Evolutionary conservation across 345 rosid species (phyloP).

Genomic region (Bruguiera parviflora): DNA sequence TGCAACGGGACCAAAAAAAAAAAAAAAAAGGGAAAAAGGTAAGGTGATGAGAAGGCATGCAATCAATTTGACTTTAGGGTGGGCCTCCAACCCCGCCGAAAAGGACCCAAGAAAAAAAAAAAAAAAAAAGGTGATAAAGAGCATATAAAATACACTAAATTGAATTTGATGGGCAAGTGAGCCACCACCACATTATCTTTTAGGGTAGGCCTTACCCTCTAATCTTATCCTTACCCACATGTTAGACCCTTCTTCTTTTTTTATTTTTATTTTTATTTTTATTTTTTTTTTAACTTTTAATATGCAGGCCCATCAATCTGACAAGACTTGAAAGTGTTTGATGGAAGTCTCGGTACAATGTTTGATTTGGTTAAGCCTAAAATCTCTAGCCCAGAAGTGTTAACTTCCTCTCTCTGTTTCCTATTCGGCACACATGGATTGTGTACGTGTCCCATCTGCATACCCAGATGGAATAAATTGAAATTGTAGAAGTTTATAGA

Average conservation of each 20-base stretch:
- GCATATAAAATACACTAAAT: background rate
- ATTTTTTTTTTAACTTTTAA: no score
- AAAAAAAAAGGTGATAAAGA: background rate
- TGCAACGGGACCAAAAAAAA: no score
- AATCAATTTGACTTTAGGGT: no score
- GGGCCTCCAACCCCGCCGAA: background rate
- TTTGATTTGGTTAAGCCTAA: background rate
- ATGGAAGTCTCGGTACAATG: background rate
- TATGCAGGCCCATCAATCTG: background rate
- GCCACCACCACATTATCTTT: slow-evolving; percentile 4
- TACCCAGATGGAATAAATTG: background rate
- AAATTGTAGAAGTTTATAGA: background rate
- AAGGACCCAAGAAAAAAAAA: background rate
- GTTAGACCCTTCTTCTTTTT: no score
- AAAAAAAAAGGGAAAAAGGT: no score
- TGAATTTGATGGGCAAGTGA: slow-evolving; percentile 4
- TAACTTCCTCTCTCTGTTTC: background rate
- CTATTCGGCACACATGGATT: background rate
- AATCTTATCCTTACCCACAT: background rate
- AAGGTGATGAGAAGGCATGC: no score
- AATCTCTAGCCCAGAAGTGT: slow-evolving; percentile 1
- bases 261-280: no score
- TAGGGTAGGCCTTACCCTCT: background rate
- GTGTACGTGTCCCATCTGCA: background rate
- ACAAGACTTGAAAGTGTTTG: background rate